Evolutionary conservation across 257 asterid species (phyloP), one percentile per base, ranked within the genome.

Genomic region (Penstemon eatonii): DNA sequence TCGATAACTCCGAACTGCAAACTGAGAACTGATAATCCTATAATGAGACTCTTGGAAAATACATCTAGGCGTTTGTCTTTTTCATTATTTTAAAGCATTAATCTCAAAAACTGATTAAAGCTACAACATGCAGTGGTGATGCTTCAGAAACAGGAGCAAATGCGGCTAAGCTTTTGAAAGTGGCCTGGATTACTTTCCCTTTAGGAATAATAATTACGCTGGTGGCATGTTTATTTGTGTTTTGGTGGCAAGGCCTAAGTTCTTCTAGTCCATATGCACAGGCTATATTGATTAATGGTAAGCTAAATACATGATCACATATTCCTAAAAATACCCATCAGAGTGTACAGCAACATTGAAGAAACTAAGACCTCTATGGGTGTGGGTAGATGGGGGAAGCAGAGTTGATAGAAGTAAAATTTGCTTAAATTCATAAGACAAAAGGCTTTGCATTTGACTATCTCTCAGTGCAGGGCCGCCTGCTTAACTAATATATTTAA

Each of bases 181-280:
- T 94, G 63, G 97, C 97, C 36, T 94, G 97, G 99, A 70, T 89
- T 76, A 83, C 91, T 45, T 78, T 88, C 54, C 99, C 97, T 50
- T 57, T 90, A 52, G 99, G 99, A 70, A 68, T 84, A 61, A 50
- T 85, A 43, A 71, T 87, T 63, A 85, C 96, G 39, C 39, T 80
- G 70, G 74, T 75, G 7, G 99, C 87, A 67, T 85, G 91, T 59
- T 41, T 81, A 53, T 77, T 85, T 68, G 85, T 94, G 53, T 77
- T 91, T 79, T 89, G 99, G 99, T 89, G 95, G 96, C 95, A 89
- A 83, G 83, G 71, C 61, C 76, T 93, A 58, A 81, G 86, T 82
- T 79, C 71, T 69, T 85, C 90, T 56, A 89, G 83, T 74, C 83
- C 92, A 58, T 90, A 90, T 68, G 99, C 83, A 45, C 94, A 85